Evolutionary conservation across 2,329 filamentous ascomycete species (phyloP), one percentile per base, ranked within the genome.

Genomic region (Ophidiomyces ophidiicola): DNA sequence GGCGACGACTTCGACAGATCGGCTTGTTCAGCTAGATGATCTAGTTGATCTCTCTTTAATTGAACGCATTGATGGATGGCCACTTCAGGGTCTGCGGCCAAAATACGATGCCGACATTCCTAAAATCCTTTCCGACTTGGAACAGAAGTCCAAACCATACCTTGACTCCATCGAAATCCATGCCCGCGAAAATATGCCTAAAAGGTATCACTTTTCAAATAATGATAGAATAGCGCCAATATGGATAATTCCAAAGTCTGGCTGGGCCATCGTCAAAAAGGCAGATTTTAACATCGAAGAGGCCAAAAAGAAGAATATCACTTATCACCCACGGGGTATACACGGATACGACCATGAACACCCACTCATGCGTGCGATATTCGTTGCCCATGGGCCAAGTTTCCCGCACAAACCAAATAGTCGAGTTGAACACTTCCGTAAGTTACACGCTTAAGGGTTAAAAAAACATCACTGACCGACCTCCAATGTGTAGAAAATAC

Each of bases 291-390:
- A 92, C 47, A 71, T 92, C 4, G 66, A 72, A 29, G 69, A 80
- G 34, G 83, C 73, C 0, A 69, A 77, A 45, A 67, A 71, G 39
- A 75, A 76, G 8, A 76, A 74, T 0, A 57, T 73, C 8, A 67
- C 75, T 0, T 98, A 94, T 54, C 72, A 80, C 48, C 90, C 90
- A 0, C 73, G 72, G 19, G 90, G 90, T 2, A 65, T 98, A 2
- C 90, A 98, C 55, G 90, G 90, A 1, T 98, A 96, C 55, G 90
- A 98, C 56, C 80, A 94, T 52, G 80, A 93, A 53, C 80, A 98
- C 56, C 87, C 88, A 0, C 68, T 98, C 31, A 98, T 98, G 90
- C 71, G 90, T 26, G 88, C 90, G 0, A 92, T 98, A 30, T 98
- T 98, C 52, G 71, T 96, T 34, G 90, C 90, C 1, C 71, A 84